Conservation (phyloP, 2,329 filamentous ascomycete species). For the Onygenales sp. region DNA sequence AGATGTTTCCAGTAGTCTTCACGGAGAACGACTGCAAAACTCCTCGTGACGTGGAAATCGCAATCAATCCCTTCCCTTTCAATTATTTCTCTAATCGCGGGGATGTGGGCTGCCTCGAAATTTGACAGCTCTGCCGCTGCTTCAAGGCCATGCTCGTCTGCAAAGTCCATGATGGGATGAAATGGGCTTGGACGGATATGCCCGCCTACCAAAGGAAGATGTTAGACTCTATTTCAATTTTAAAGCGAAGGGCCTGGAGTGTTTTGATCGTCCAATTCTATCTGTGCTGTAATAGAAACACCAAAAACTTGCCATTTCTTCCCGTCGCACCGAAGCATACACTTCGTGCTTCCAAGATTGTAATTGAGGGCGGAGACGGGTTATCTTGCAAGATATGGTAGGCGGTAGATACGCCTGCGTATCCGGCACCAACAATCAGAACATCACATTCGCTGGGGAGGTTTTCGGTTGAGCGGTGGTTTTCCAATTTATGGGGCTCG, state of each 20-base stretch:
- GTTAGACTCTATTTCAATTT: neutral
- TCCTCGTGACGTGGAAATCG: conserved; percentile 30
- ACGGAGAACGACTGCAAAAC: conserved; percentile 29
- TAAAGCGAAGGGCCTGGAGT: too few relatives aligned
- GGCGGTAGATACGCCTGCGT: conserved; percentile 35
- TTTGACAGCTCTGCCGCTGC: conserved; percentile 28
- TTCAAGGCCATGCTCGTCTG: conserved; percentile 23
- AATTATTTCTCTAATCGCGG: conserved; percentile 29
- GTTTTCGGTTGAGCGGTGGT: conserved; percentile 28
- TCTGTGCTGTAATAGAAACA: neutral
- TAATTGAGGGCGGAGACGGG: conserved; percentile 19
- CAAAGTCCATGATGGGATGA: conserved; percentile 23
- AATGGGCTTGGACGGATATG: conserved; percentile 37
- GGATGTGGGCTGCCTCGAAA: conserved; percentile 34
- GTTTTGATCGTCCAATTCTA: too few relatives aligned
- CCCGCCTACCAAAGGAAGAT: conserved; percentile 19
- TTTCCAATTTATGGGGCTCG: conserved; percentile 30
- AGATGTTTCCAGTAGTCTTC: conserved; percentile 18
- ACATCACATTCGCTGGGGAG: conserved; percentile 36
- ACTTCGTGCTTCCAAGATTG: conserved; percentile 32
- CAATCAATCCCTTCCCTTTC: conserved; percentile 35
- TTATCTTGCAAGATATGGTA: conserved; percentile 31
- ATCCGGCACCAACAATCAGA: conserved; percentile 40
- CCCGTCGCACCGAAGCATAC: conserved; percentile 37
- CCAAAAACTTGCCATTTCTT: conserved; percentile 28